Evolutionary conservation across 106 monocot genomes (phyloP).

Genomic region (Apostasia shenzhenica): DNA sequence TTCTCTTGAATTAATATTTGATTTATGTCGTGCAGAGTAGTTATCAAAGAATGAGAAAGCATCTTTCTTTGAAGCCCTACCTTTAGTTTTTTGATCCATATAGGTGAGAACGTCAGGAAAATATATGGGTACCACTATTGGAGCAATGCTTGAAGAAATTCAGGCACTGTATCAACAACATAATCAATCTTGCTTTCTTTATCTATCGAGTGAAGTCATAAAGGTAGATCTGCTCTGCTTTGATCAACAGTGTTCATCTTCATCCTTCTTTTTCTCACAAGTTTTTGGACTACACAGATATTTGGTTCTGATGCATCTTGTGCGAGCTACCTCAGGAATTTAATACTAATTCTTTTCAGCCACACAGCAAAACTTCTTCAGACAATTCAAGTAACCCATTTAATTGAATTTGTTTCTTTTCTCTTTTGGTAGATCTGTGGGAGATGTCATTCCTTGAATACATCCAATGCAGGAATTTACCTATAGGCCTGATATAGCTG

Average conservation of each 20-base stretch:
- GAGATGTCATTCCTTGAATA: not conserved
- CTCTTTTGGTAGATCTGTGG: not conserved
- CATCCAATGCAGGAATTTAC: conserved; percentile 74
- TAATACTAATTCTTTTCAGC: conserved; percentile 73
- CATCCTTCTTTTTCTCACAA: conserved; percentile 4
- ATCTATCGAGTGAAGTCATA: conserved; percentile 98
- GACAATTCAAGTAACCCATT: conserved; percentile 55
- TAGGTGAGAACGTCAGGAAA: conserved; percentile 85
- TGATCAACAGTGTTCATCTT: conserved; percentile 8
- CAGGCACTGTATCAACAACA: conserved; percentile 78
- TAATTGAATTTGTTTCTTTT: not conserved
- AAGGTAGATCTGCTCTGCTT: conserved; percentile 34
- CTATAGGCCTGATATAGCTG: conserved; percentile 83
- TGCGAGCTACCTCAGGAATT: conserved; percentile 59
- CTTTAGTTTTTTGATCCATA: not conserved
- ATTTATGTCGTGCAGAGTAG: too few relatives aligned
- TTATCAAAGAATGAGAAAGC: too few relatives aligned
- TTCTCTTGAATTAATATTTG: too few relatives aligned
- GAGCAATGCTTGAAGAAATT: conserved; percentile 84
- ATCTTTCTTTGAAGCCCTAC: too few relatives aligned
- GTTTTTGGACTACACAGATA: conserved; percentile 36
- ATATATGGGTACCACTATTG: conserved; percentile 80
- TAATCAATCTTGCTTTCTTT: conserved; percentile 84
- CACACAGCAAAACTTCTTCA: conserved; percentile 82
- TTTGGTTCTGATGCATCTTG: conserved; percentile 94